Evolutionary conservation across 768 basidiomycete species (phyloP).

Genomic region (Chiua virens): DNA sequence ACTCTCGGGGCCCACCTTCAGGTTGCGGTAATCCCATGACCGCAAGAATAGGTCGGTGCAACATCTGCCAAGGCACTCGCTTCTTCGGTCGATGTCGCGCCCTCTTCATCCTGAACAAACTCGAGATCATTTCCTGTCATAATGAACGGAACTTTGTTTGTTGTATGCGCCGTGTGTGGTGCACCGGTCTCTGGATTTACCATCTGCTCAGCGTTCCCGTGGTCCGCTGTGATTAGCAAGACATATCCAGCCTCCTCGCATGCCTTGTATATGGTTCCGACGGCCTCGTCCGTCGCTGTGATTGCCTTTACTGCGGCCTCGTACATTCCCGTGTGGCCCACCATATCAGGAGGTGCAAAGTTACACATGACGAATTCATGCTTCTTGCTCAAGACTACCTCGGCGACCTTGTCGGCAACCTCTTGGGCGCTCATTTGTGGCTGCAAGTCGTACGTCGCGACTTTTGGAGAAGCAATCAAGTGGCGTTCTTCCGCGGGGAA

Average conservation of each 20-base stretch:
- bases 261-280: constrained; percentile 83
- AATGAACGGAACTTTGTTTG: constrained; percentile 87
- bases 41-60: constrained; percentile 83
- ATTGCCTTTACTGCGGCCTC: constrained; percentile 92
- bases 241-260: constrained; percentile 85
- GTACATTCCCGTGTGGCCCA: constrained; percentile 90
- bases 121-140: constrained; percentile 65
- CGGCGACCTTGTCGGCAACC: constrained; percentile 92
- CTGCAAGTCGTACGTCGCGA: constrained; percentile 90
- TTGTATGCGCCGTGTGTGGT: constrained; percentile 91
- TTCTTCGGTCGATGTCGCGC: constrained; percentile 50
- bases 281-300: constrained; percentile 84
- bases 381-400: constrained; percentile 65
- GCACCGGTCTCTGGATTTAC: constrained; percentile 76
- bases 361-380: constrained; percentile 97
- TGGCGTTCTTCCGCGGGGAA: constrained; percentile 79
- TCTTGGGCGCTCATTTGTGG: constrained; percentile 88
- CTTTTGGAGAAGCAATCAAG: constrained; percentile 91
- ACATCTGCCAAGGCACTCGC: constrained; percentile 85
- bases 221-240: constrained; percentile 87
- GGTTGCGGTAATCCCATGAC: constrained; percentile 73
- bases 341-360: constrained; percentile 98
- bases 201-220: constrained; percentile 97
- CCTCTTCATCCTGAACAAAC: constrained; percentile 52
- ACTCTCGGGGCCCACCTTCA: constrained; percentile 46